A percentile compares a stretch with the other conserved stretches of the same genome.
Evolutionary conservation across 2,329 filamentous ascomycete species (phyloP).

Genomic region (Rutstroemia sp.): DNA sequence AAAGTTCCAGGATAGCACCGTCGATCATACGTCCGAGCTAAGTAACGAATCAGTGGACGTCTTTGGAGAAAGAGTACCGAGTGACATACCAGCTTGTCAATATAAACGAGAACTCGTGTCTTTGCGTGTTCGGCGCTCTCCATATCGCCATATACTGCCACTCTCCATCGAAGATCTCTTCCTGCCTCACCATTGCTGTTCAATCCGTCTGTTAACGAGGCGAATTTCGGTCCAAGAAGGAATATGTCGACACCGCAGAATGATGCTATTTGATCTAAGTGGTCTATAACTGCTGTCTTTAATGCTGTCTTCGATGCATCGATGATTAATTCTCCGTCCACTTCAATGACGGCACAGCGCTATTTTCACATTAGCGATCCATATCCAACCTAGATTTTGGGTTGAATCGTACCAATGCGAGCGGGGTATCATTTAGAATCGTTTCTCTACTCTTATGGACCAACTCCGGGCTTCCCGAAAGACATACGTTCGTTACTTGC

Average conservation of each 20-base stretch:
- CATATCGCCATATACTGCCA: conserved; percentile 92
- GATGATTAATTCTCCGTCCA: conserved; percentile 85
- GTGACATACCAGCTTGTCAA: conserved; percentile 47
- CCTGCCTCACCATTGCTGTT: conserved; percentile 72
- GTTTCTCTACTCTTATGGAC: conserved; percentile 86
- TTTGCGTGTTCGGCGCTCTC: conserved; percentile 96
- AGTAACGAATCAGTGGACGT: conserved; percentile 30
- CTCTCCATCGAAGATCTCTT: conserved; percentile 79
- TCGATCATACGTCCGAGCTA: conserved; percentile 71
- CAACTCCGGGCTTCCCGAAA: conserved; percentile 79
- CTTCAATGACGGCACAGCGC: conserved; percentile 89
- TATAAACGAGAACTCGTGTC: conserved; percentile 91
- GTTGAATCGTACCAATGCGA: conserved; percentile 67
- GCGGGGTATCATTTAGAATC: conserved; percentile 85
- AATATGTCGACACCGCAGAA: conserved; percentile 97
- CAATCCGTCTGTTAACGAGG: conserved; percentile 65
- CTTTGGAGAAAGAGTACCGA: not conserved
- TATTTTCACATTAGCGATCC: conserved; percentile 37
- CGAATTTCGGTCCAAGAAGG: conserved; percentile 81
- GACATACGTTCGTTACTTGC: conserved; percentile 79
- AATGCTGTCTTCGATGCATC: conserved; percentile 61
- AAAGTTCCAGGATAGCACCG: conserved; percentile 72
- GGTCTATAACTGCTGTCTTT: conserved; percentile 69
- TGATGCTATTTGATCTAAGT: conserved; percentile 77
- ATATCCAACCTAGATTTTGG: not conserved